Evolutionary conservation across 495 filamentous ascomycete species (phyloP).

Genomic region (Neurospora terricola): DNA sequence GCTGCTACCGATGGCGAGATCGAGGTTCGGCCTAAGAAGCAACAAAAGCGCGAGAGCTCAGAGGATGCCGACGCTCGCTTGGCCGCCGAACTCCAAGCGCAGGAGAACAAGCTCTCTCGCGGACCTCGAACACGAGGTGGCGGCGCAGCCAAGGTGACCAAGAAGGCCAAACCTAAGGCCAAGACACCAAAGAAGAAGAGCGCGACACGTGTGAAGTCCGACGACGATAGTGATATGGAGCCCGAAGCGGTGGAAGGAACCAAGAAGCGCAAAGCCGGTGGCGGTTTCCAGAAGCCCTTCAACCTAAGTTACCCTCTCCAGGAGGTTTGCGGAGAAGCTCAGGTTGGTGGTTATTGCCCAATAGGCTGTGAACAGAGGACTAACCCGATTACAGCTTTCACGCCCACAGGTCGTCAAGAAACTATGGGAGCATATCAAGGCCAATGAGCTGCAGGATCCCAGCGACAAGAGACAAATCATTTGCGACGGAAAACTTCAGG

Average conservation of each 20-base stretch:
- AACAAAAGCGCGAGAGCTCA: conserved; percentile 46
- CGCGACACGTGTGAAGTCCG: conserved; percentile 60
- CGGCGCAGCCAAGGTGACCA: conserved; percentile 36
- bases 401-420: conserved; percentile 92
- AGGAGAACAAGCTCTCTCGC: conserved; percentile 62
- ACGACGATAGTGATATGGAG: conserved; percentile 71
- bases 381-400: conserved; percentile 50
- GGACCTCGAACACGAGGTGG: conserved; percentile 64
- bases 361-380: neutral
- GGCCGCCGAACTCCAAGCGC: conserved; percentile 81
- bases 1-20: conserved; percentile 36
- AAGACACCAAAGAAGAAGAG: conserved; percentile 65
- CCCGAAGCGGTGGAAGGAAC: conserved; percentile 44
- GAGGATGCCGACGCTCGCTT: conserved; percentile 74
- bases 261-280: conserved; percentile 41
- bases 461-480: conserved; percentile 81
- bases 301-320: conserved; percentile 39
- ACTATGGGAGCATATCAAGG: conserved; percentile 90
- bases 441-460: conserved; percentile 78
- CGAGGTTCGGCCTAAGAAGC: conserved; percentile 42
- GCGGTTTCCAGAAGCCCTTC: conserved; percentile 43
- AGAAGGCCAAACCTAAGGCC: conserved; percentile 19
- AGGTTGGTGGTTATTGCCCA: conserved; percentile 32
- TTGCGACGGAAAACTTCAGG: conserved; percentile 83
- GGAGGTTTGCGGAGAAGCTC: conserved; percentile 47